Evolutionary conservation across 805 yeast species (phyloP).

Genomic region (Wickerhamiella brachini): DNA sequence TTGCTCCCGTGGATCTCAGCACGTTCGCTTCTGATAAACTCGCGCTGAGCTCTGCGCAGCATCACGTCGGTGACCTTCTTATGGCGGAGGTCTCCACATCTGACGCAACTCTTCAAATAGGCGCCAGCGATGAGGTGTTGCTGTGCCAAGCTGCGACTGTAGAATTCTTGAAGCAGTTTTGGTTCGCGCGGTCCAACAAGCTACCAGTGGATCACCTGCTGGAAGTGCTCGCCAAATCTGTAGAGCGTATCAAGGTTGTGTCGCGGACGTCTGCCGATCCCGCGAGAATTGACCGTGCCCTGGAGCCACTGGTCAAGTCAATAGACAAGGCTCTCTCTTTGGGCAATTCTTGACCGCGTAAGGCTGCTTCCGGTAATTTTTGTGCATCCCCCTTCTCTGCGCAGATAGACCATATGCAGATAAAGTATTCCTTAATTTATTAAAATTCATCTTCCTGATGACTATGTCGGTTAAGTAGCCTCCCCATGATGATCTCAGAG

Average conservation of each 20-base stretch:
- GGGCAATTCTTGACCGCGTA: not conserved
- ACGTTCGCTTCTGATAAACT: conserved; percentile 36
- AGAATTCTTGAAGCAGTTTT: conserved; percentile 65
- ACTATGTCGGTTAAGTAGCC: no score
- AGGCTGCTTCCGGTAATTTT: no score
- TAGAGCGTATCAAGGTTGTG: conserved; percentile 10
- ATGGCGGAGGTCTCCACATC: conserved; percentile 1
- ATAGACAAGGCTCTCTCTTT: not conserved
- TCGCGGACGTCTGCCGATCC: not conserved
- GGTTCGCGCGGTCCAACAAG: conserved; percentile 26
- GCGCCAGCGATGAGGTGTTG: conserved; percentile 38
- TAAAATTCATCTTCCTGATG: no score
- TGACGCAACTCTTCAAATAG: conserved; percentile 1
- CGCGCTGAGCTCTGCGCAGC: conserved; percentile 7
- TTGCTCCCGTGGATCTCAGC: conserved; percentile 49
- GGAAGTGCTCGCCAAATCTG: conserved; percentile 7
- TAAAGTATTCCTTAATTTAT: no score
- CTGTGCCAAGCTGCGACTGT: conserved; percentile 58
- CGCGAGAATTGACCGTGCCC: not conserved
- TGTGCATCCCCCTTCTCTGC: no score
- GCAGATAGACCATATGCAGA: no score
- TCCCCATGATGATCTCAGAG: no score
- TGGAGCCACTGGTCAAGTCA: not conserved
- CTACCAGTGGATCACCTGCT: conserved; percentile 26
- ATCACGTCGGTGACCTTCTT: conserved; percentile 4